Percentiles rank a stretch among this genome's conserved stretches.
phyloP scores from a whole-genome alignment of 352 stramenopile genomes.

The Phytopythium ostracodes region DNA sequence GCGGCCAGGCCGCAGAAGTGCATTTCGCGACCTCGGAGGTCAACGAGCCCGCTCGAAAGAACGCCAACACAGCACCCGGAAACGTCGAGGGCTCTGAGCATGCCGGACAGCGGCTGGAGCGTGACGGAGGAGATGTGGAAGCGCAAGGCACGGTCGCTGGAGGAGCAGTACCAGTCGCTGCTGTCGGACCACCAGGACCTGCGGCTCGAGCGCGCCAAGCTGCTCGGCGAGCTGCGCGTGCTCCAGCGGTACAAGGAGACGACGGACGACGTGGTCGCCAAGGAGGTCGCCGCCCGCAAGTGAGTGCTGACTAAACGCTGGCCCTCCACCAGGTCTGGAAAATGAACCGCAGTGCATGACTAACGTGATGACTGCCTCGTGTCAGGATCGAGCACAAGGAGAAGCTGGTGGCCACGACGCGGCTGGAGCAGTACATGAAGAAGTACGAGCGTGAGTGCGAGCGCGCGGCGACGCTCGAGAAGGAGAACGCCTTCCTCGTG shows the following conservation, averaged over 20 bases:
- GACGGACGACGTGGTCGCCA: conserved; percentile 57
- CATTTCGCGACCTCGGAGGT: conserved; percentile 2
- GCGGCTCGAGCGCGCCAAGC: conserved; percentile 62
- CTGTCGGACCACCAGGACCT: conserved; percentile 68
- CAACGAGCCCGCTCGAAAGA: not conserved
- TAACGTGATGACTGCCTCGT: not conserved
- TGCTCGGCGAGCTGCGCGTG: conserved; percentile 60
- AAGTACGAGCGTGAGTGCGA: conserved; percentile 81
- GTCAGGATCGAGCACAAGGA: conserved; percentile 62
- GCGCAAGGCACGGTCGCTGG: conserved; percentile 58
- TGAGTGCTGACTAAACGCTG: conserved; percentile 13
- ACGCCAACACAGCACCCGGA: not conserved
- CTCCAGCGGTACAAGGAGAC: conserved; percentile 74
- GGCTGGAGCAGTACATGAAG: conserved; percentile 77
- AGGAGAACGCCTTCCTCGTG: conserved; percentile 63
- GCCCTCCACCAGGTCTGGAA: not conserved
- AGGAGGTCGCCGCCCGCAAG: conserved; percentile 49
- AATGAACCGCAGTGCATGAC: not conserved
- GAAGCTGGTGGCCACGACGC: conserved; percentile 52
- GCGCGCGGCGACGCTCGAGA: conserved; percentile 47
- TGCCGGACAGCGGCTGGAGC: conserved; percentile 58
- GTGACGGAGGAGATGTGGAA: conserved; percentile 79
- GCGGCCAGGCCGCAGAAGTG: not conserved
- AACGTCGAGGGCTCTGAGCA: not conserved
- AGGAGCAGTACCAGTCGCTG: conserved; percentile 67